A percentile compares a stretch with the other conserved stretches of the same genome.
These are phyloP conservation scores for Schizophyllum commune DNA, from an alignment of 1,284 basidiomycete genomes.

Conservation along the genomic window DNA sequence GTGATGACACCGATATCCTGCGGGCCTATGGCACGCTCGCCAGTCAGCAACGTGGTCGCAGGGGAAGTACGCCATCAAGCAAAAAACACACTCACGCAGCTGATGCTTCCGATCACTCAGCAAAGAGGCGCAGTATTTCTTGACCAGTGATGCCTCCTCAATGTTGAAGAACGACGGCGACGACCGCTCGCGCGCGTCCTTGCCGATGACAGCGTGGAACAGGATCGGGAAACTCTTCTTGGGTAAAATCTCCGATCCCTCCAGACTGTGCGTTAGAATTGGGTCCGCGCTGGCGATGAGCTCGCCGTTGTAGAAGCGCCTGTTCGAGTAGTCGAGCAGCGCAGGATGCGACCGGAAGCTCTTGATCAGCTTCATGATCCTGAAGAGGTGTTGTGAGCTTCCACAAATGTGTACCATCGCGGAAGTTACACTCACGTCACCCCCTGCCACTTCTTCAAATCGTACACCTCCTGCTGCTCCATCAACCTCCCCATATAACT, in stretches of 20 bases:
- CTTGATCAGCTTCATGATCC: slow-evolving; percentile 50
- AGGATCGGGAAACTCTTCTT: slow-evolving; percentile 46
- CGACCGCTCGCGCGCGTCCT: slow-evolving; percentile 50
- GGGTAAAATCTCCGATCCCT: slow-evolving; percentile 30
- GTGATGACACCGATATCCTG: slow-evolving; percentile 55
- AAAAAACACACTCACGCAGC: slow-evolving; percentile 25
- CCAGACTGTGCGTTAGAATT: slow-evolving; percentile 30
- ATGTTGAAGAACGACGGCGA: slow-evolving; percentile 65
- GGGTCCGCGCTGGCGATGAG: slow-evolving; percentile 38
- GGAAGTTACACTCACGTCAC: slow-evolving; percentile 29
- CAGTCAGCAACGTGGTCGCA: neutral
- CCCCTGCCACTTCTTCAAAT: slow-evolving; percentile 22
- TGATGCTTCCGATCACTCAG: slow-evolving; percentile 22
- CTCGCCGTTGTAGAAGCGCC: slow-evolving; percentile 48
- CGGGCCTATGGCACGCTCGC: slow-evolving; percentile 20
- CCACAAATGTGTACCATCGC: neutral
- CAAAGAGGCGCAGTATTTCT: slow-evolving; percentile 29
- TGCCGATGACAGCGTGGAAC: slow-evolving; percentile 52
- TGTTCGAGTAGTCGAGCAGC: slow-evolving; percentile 50
- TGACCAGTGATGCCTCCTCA: slow-evolving; percentile 46
- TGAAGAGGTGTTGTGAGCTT: slow-evolving; percentile 16
- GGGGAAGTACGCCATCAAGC: too few relatives aligned
- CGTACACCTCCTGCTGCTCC: slow-evolving; percentile 33
- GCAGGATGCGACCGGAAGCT: slow-evolving; percentile 52
- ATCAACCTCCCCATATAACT: slow-evolving; percentile 49